These are phyloP conservation scores for Sequoiadendron giganteum DNA, from an alignment of 75 land plant genomes.

Conservation along the genomic window DNA sequence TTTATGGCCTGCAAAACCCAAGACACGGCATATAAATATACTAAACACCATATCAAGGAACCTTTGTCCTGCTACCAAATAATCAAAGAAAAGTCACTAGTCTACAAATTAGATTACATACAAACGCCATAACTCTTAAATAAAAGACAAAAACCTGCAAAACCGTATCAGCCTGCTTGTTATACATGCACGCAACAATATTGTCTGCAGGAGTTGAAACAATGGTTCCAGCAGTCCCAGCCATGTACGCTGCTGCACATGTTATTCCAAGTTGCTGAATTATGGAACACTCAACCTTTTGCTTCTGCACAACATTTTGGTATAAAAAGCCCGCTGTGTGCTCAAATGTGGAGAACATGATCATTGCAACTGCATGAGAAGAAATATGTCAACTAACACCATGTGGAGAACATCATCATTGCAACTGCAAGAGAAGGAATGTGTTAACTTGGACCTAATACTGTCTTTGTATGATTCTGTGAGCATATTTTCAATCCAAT, in stretches of 20 bases:
- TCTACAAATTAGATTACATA: not conserved
- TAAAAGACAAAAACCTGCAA: conserved; percentile 43
- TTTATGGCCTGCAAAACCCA: conserved; percentile 63
- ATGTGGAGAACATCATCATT: conserved; percentile 85
- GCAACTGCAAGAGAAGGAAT: conserved; percentile 56
- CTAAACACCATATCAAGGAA: not conserved
- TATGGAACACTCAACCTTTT: conserved; percentile 75
- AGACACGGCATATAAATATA: not conserved
- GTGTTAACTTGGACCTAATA: not conserved
- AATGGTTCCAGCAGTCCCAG: conserved; percentile 77
- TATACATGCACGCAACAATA: conserved; percentile 75
- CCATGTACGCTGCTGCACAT: conserved; percentile 78
- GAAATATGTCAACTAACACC: not conserved
- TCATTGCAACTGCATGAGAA: conserved; percentile 74
- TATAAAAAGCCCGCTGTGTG: conserved; percentile 80
- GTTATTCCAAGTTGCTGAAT: conserved; percentile 74
- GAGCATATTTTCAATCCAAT: not conserved
- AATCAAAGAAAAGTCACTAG: not conserved
- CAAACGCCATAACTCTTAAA: not conserved
- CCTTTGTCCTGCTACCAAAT: not conserved
- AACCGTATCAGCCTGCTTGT: conserved; percentile 54
- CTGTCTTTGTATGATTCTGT: not conserved
- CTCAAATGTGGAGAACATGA: conserved; percentile 97
- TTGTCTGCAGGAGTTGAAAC: conserved; percentile 94
- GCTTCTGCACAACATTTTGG: conserved; percentile 41